Base-by-base conservation (phyloP, 139 green algal genomes). In the Chlamydomonas urium region DNA sequence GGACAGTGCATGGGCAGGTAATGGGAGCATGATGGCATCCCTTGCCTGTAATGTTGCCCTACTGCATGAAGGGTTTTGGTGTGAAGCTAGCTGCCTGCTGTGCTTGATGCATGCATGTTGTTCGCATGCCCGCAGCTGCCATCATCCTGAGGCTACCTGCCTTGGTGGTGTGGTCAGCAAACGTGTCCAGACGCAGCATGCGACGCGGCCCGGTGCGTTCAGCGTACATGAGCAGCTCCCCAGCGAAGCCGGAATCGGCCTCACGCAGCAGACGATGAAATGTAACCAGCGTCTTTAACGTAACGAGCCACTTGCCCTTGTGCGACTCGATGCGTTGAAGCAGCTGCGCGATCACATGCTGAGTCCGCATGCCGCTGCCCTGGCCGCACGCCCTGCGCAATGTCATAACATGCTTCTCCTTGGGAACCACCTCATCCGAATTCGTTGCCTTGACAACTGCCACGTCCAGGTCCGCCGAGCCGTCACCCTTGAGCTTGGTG, bases 361-460 rank as follows among this genome's bases (percentile, higher is more conserved):
- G 73, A 34, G 72, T 38, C 6, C 74, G 57, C 1, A 70, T 67
- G 2, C 14, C 14, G 6, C 73, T 47, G 19, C 73, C 53, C 1
- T 35, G 65, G n/a, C 21, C 60, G 75, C 77, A 83, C 0, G 74
- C 78, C 0, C 79, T 69, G 47, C 82, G 82, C 29, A 89, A 66
- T 23, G 80, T 92, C n/a, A 77, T 75, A 8, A 98, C 93, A 66
- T 98, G 93, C 83, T 98, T 98, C 81, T 98, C 93, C 74, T 98
- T 98, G 19, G 93, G 93, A 37, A 92, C 81, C 0, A 94, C 79
- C 65, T 92, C 87, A n/a, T 94, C 88, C 24, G 90, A 76, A 28
- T 91, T 79, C 21, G 91, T 94, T 23, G 93, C 87, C 78, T 98
- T 98, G 28, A 95, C 77, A 3, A 97, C 78, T 6, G 93, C 93